Evolutionary conservation across 768 basidiomycete genomes (phyloP).

Genomic region (Albatrellus ellisii): DNA sequence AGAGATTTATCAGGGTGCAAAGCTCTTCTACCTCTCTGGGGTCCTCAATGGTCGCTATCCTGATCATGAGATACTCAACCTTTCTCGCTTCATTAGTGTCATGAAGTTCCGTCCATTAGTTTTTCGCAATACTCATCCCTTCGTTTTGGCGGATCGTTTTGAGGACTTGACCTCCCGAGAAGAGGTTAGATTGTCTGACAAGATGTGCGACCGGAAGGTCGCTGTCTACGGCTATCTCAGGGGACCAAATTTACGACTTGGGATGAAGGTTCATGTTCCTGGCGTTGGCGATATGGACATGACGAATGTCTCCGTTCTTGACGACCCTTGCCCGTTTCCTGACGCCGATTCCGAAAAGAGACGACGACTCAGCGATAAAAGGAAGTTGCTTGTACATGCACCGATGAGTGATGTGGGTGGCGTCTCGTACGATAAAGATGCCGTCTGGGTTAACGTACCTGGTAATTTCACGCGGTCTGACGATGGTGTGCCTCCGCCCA

Average conservation of each 20-base stretch:
- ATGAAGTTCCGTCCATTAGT: conserved; percentile 98
- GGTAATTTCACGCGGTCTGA: conserved; percentile 86
- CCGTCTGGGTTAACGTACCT: conserved; percentile 95
- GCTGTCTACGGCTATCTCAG: conserved; percentile 92
- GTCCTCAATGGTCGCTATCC: conserved; percentile 97
- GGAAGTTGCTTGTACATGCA: conserved; percentile 82
- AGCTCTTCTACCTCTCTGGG: conserved; percentile 94
- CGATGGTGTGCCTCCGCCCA: too few relatives aligned
- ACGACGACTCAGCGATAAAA: conserved; percentile 90
- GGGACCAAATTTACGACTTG: conserved; percentile 69
- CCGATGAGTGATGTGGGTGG: conserved; percentile 99
- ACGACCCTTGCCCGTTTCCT: conserved; percentile 95
- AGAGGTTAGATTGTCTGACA: conserved; percentile 56
- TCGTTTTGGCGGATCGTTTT: conserved; percentile 86
- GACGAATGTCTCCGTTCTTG: conserved; percentile 55
- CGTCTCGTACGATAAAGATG: conserved; percentile 94
- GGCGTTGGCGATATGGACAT: conserved; percentile 87
- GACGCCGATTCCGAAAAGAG: conserved; percentile 84
- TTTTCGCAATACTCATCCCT: conserved; percentile 92
- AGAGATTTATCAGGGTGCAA: conserved; percentile 97
- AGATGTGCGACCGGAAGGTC: conserved; percentile 88
- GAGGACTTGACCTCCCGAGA: conserved; percentile 93
- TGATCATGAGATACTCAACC: conserved; percentile 91
- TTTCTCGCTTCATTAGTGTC: conserved; percentile 90
- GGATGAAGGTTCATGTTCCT: conserved; percentile 84